These are phyloP conservation scores for Oryza nivara DNA, from an alignment of 176 grass and related monocot genomes.

Conservation along the genomic window DNA sequence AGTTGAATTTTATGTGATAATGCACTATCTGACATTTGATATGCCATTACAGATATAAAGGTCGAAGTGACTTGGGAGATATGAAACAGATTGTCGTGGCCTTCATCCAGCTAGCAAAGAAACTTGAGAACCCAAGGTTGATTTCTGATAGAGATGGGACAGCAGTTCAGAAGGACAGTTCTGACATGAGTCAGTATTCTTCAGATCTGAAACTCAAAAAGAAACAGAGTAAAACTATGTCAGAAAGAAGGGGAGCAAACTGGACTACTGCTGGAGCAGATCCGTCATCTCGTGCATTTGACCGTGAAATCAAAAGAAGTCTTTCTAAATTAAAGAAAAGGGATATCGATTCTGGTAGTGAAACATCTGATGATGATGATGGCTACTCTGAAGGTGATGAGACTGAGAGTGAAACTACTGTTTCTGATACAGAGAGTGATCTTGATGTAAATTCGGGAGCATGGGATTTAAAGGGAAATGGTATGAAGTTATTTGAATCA, in stretches of 20 bases:
- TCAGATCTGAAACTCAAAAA: conserved; percentile 78
- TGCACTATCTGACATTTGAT: conserved; percentile 49
- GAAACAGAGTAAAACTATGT: conserved; percentile 70
- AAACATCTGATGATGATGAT: conserved; percentile 91
- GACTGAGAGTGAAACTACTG: conserved; percentile 70
- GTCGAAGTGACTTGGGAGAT: conserved; percentile 67
- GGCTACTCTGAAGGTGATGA: conserved; percentile 88
- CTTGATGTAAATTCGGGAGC: conserved; percentile 64
- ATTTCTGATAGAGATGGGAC: conserved; percentile 72
- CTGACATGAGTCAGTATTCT: conserved; percentile 60
- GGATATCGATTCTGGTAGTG: conserved; percentile 77
- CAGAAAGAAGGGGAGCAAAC: conserved; percentile 70
- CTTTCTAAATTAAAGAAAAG: conserved; percentile 98
- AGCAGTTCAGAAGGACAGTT: conserved; percentile 60
- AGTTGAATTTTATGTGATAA: conserved; percentile 22
- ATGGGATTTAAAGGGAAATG: conserved; percentile 70
- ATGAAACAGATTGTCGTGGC: conserved; percentile 90
- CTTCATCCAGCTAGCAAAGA: conserved; percentile 95
- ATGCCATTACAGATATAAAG: conserved; percentile 69
- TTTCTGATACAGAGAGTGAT: conserved; percentile 95
- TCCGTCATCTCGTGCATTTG: conserved; percentile 69
- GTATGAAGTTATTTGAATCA: conserved; percentile 64
- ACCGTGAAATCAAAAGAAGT: conserved; percentile 96
- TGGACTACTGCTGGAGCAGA: conserved; percentile 49
- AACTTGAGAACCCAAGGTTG: conserved; percentile 73